Evolutionary conservation across 257 asterid species (phyloP), one percentile per base, ranked within the genome.

Genomic region (Solanum sejunctum): DNA sequence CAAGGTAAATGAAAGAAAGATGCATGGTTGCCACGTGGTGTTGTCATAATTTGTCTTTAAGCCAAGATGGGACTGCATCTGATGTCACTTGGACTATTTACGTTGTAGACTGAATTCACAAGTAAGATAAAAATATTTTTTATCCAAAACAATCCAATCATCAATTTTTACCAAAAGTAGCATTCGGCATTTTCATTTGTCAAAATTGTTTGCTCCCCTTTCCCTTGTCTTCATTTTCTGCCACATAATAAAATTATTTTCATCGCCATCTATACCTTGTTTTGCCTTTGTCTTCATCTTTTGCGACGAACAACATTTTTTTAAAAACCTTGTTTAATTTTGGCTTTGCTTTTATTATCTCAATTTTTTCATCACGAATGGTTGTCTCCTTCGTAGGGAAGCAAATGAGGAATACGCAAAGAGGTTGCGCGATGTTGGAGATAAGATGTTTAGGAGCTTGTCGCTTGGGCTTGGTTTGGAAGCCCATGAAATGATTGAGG

Each of bases 381-480:
- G 11, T 45, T 45, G 49, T 45, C 49, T 8, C 49, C 49, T 45
- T 8, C 49, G 41, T 90, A 95, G 98, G 83, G 93, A 91, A 58
- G 93, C 89, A 45, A 95, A 89, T 45, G 93, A 92, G 77, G 96
- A 92, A 84, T 94, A 94, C 13, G 87, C 87, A 1, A n/a, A 66
- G 85, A 90, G 84, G 84, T 84, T 95, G 20, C 43, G 78, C 6
- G 91, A 81, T 21, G 98, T 95, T n/a, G 87, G 89, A 1, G 87
- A 92, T 8, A 91, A 84, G 80, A 51, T 95, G 85, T 57, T 87
- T 18, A 91, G 84, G 78, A 88, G 91, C 84, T 73, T 95, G 67
- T 94, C 99, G 9, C 39, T 91, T 56, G 98, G 97, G 16, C 82
- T 95, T 54, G 99, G 95, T 20, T 71, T 94, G 41, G 91, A 89